Evolutionary conservation across 257 asterid species (phyloP).

Genomic region (Osmanthus fragrans): DNA sequence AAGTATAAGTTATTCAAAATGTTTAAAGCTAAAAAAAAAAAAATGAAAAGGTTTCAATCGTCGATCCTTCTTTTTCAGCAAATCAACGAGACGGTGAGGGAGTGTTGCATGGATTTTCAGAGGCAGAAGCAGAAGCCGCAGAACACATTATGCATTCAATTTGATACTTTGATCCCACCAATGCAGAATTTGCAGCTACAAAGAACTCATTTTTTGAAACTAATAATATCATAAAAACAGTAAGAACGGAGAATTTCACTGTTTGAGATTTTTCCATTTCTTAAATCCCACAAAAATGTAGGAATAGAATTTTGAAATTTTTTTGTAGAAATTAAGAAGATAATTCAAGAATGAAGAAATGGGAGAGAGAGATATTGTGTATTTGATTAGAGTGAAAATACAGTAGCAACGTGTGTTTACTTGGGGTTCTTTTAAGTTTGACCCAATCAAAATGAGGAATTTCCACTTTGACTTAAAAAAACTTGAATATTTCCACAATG

Average conservation of each 20-base stretch:
- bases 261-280: conserved; percentile 40
- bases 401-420: no score
- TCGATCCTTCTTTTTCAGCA: no score
- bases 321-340: not conserved
- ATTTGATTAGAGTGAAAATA: not conserved
- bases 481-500: no score
- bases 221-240: conserved; percentile 11
- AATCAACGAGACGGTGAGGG: conserved; percentile 50
- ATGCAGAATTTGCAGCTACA: conserved; percentile 32
- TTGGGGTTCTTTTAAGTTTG: no score
- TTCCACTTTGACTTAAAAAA: no score
- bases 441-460: no score
- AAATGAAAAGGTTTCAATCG: no score
- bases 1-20: no score
- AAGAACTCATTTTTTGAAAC: conserved; percentile 25
- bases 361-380: not conserved
- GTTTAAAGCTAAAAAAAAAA: no score
- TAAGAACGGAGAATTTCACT: conserved; percentile 27
- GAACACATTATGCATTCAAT: conserved; percentile 94
- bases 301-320: not conserved
- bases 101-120: conserved; percentile 85
- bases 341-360: not conserved
- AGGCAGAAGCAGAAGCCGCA: no score
- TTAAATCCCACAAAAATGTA: conserved; percentile 13
- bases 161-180: conserved; percentile 85